phyloP scores from a whole-genome alignment of 1,139 yeast species.

The Suhomyces choctaworum region DNA sequence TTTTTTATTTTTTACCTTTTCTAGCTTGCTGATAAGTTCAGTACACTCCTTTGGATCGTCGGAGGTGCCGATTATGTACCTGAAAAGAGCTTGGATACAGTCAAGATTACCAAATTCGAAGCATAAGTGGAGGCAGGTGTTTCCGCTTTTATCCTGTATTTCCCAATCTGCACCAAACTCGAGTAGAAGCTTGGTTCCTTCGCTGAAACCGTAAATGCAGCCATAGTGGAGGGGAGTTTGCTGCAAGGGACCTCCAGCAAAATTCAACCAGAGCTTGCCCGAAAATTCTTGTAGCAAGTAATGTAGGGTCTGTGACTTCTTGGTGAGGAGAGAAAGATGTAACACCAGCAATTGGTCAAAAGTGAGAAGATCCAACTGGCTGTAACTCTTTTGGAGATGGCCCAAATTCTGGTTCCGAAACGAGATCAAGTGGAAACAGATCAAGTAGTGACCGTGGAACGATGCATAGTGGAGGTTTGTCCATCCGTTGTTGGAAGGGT shows the following conservation, averaged over 20 bases:
- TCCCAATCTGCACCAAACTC: conserved; percentile 81
- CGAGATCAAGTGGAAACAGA: conserved; percentile 61
- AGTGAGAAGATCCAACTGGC: conserved; percentile 43
- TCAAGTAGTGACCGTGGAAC: conserved; percentile 72
- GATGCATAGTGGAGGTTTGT: conserved; percentile 86
- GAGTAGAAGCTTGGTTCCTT: conserved; percentile 67
- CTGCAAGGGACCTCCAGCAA: conserved; percentile 48
- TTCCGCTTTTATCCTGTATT: conserved; percentile 60
- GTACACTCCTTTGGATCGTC: conserved; percentile 41
- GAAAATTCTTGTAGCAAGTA: conserved; percentile 81
- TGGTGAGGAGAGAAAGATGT: conserved; percentile 67
- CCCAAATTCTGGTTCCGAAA: conserved; percentile 30
- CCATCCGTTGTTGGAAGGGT: conserved; percentile 77
- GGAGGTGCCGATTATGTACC: conserved; percentile 23
- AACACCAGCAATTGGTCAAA: conserved; percentile 73
- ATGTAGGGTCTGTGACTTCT: conserved; percentile 78
- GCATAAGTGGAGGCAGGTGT: conserved; percentile 78
- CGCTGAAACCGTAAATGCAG: conserved; percentile 63
- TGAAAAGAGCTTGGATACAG: conserved; percentile 61
- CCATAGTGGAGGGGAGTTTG: conserved; percentile 79
- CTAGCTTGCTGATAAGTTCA: conserved; percentile 20
- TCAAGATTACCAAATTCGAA: conserved; percentile 72
- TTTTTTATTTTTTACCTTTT: conserved; percentile 50
- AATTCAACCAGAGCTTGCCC: conserved; percentile 58
- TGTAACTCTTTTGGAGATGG: conserved; percentile 19